Base-by-base conservation (phyloP, 306 rosid species). In the Quercus bicolor region DNA sequence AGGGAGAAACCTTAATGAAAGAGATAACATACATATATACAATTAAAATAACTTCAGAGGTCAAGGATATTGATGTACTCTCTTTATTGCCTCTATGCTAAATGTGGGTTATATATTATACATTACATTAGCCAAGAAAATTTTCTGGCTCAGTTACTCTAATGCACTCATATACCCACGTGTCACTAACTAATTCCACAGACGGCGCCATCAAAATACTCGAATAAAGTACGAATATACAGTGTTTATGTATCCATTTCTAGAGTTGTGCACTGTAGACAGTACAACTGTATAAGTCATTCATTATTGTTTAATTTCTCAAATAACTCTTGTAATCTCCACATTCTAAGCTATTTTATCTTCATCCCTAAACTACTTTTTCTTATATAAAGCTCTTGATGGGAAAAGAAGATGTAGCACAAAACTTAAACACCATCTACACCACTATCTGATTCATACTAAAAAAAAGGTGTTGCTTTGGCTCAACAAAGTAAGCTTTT, bases 181-280 rank as follows among this genome's bases (percentile, higher is more conserved):
- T 81, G 86, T 86, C 87, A 69, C 66, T 6, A 76, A 75, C 21
- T 75, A 28, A 77, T 83, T 77, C 56, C 81, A 78, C 85, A 48
- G 76, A 77, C 87, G 77, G 84, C 87, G 72, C 66, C 75, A 80
- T 60, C 45, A 82, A 57, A 83, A 72, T 78, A 66, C 56, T 78
- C n/a, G 53, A 72, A 73, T 9, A 76, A 75, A 68, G 13, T 16
- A 56, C 40, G 21, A 75, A 45, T 43, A 45, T 43, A 74, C 53
- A 57, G 5, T 23, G 18, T 48, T 40, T 19, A 72, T 56, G 75
- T 26, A 70, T 78, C 56, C 56, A 24, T 31, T 61, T 69, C 68
- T 74, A 18, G 55, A 82, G 75, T 51, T 73, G 23, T 79, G 31
- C 37, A 79, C 52, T 31, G 72, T 74, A 43, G 52, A 76, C 82